These are phyloP conservation scores for Daldinia grandis DNA, from an alignment of 495 filamentous ascomycete genomes.

Conservation along the genomic window DNA sequence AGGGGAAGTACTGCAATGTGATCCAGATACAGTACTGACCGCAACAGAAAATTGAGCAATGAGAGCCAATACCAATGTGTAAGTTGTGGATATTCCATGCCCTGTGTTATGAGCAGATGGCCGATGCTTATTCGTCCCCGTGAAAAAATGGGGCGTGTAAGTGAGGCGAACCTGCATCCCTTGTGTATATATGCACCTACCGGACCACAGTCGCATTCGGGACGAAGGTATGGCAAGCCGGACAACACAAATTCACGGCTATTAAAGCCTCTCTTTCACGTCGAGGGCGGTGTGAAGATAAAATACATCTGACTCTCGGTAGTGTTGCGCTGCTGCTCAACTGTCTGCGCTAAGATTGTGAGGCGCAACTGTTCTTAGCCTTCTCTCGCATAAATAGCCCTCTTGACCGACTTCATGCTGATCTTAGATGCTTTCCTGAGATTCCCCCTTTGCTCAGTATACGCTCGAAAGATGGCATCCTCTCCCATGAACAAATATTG, in stretches of 20 bases:
- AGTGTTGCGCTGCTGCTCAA: constrained; percentile 15
- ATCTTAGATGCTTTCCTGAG: constrained; percentile 22
- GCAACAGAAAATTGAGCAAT: constrained; percentile 36
- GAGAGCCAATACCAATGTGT: constrained; percentile 34
- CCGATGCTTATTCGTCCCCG: constrained; percentile 38
- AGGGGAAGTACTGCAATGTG: constrained; percentile 37
- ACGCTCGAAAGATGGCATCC: constrained; percentile 50
- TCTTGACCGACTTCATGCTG: constrained; percentile 27
- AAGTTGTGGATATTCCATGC: constrained; percentile 32
- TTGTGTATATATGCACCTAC: constrained; percentile 41
- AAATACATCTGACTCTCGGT: constrained; percentile 17
- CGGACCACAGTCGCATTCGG: constrained; percentile 41
- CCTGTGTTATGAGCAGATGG: constrained; percentile 25
- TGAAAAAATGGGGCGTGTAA: constrained; percentile 46
- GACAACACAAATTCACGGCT: constrained; percentile 37
- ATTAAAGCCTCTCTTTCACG: constrained; percentile 33
- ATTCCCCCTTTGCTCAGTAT: constrained; percentile 17
- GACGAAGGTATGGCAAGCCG: constrained; percentile 35
- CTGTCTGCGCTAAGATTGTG: constrained; percentile 32
- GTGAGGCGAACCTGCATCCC: constrained; percentile 48
- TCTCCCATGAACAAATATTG: constrained; percentile 62
- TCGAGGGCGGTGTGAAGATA: constrained; percentile 38
- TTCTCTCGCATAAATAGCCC: constrained; percentile 39
- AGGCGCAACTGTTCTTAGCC: constrained; percentile 21
- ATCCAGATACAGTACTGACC: constrained; percentile 38